Evolutionary conservation across 139 green algal genomes (phyloP), one percentile per base, ranked within the genome.

Genomic region (Eudorina sp.): DNA sequence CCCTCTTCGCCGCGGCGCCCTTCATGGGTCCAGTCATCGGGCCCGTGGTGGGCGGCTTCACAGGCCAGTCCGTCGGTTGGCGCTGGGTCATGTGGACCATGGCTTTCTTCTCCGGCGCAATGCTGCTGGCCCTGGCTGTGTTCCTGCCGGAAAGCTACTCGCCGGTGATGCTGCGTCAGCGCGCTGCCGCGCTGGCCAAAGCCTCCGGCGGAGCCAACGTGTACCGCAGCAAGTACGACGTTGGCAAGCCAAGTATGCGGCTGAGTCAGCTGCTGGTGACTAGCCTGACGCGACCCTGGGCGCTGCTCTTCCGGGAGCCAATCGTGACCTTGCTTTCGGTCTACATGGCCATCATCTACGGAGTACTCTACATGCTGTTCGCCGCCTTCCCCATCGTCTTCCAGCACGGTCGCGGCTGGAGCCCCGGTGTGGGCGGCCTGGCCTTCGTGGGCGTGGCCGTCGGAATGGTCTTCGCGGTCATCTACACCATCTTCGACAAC

Each of bases 21-120:
- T 86, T 86, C 80, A 51, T 86, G 80, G 80, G 80, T 5, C 80
- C 80, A 43, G 78, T 85, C 6, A 85, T 85, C 21, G 78, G 80
- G 0, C 80, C 80, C 43, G 77, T 86, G 27, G 80, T 86, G 8
- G 80, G 80, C 62, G 80, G 80, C 38, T 86, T 86, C 34, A 48
- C 80, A 4, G 80, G 80, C 43, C 9, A 78, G n/a, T 13, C n/a
- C 16, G 45, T 86, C 1, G 80, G 80, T 62, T 86, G 80, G 80
- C 27, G 80, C 3, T 86, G 62, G 36, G 80, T 86, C 55, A 62
- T 85, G 53, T 85, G 78, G 78, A 8, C 74, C 40, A 85, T 85
- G 78, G 29, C 38, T 23, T 23, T 85, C 40, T 85, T 85, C 79
- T 41, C 58, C 31, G 80, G 60, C 27, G 18, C n/a, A n/a, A 36